These are phyloP conservation scores for Eimeria nieschulzi DNA, from an alignment of 169 alveolate genomes.

Conservation along the genomic window DNA sequence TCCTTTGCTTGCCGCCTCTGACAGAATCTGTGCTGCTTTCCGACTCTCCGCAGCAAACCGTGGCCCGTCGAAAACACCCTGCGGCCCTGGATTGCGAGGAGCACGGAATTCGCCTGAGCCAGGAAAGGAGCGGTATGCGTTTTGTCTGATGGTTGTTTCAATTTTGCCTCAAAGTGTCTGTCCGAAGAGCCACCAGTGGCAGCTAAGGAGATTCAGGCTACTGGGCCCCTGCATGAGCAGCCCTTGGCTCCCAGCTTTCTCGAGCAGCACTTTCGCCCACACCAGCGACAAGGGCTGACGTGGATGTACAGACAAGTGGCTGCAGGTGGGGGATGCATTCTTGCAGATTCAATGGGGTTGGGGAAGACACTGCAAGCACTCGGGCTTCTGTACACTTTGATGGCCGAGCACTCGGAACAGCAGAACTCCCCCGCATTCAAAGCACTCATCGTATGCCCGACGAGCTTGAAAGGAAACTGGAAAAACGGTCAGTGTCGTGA, in stretches of 20 bases:
- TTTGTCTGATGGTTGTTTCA: background rate
- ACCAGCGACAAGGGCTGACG: slow-evolving; percentile 22
- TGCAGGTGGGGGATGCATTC: slow-evolving; percentile 53
- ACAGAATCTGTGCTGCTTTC: background rate
- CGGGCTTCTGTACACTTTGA: slow-evolving; percentile 16
- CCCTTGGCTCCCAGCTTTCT: slow-evolving; percentile 8
- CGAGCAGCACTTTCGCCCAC: slow-evolving; percentile 30
- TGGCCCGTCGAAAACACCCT: background rate
- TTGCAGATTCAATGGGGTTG: slow-evolving; percentile 62
- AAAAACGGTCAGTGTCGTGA: background rate
- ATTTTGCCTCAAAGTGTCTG: background rate
- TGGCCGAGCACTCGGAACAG: background rate
- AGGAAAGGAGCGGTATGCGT: background rate
- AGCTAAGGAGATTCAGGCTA: background rate
- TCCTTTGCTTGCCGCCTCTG: background rate
- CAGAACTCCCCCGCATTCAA: slow-evolving; percentile 17
- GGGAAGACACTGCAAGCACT: slow-evolving; percentile 66
- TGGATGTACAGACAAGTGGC: slow-evolving; percentile 45
- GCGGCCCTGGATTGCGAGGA: background rate
- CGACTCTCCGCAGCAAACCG: background rate
- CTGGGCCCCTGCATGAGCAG: background rate
- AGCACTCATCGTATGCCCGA: slow-evolving; percentile 52
- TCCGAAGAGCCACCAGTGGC: background rate
- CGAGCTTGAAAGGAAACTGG: slow-evolving; percentile 62
- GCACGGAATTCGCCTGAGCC: background rate